Evolutionary conservation across 306 rosid genomes (phyloP).

Genomic region (Dalbergia cultrata): DNA sequence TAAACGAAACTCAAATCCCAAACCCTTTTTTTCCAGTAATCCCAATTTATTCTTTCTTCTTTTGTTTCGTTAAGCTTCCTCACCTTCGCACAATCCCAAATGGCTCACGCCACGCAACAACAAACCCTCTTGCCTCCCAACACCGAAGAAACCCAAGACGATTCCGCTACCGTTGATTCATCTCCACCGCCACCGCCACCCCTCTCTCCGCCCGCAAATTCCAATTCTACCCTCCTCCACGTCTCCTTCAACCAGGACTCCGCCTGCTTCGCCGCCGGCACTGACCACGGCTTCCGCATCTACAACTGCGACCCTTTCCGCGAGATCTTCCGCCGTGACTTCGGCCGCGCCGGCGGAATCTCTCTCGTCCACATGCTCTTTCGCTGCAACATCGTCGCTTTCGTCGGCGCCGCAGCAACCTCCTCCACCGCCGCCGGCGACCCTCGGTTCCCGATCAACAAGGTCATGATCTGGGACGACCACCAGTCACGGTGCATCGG

Average conservation of each 20-base stretch:
- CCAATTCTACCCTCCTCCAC: constrained; percentile 54
- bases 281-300: constrained; percentile 73
- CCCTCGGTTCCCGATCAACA: constrained; percentile 61
- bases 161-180: background rate
- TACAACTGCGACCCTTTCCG: constrained; percentile 82
- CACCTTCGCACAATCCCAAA: background rate
- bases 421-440: constrained; percentile 26
- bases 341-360: constrained; percentile 64
- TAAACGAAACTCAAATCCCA: background rate
- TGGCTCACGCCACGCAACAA: constrained; percentile 44
- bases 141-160: background rate
- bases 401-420: constrained; percentile 66
- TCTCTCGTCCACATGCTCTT: constrained; percentile 73
- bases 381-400: constrained; percentile 68
- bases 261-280: constrained; percentile 75
- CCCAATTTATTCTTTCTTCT: background rate
- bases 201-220: background rate
- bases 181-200: constrained; percentile 9
- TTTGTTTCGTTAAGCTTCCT: background rate
- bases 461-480: constrained; percentile 92
- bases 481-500: constrained; percentile 68
- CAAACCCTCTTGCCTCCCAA: constrained; percentile 39
- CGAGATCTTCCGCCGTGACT: constrained; percentile 74
- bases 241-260: constrained; percentile 79
- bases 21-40: background rate